Base-by-base conservation (phyloP, 106 monocot species). In the Allium cepa region DNA sequence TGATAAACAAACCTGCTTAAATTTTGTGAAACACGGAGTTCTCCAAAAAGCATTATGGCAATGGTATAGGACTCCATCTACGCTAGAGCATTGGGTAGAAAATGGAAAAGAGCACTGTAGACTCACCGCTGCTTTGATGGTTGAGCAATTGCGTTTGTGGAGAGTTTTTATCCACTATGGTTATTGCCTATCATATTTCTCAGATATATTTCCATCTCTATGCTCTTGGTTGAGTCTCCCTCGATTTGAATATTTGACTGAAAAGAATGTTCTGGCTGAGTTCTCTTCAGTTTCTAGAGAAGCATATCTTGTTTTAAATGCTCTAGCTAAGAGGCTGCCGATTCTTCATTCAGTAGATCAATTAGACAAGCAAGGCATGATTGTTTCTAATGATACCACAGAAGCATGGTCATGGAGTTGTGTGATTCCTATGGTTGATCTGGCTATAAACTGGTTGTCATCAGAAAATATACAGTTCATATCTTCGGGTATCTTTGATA, bases 131-230 rank as follows among this genome's bases (percentile, higher is more conserved):
- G 45, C 67, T 28, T 56, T 99, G 60, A 84, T 90, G 80, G 77
- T 90, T 50, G 87, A 99, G 69, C 87, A 92, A 59, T 73, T 99
- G 63, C 82, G 97, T 46, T 62, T 99, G 11, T 99, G 97, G 97
- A 99, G 80, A 64, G 87, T 90, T 72, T 99, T 82, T 67, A 83
- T 99, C 64, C 61, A 67, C 13, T 87, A 99, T 77, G 92, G 92
- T 12, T 90, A 87, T 77, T 99, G 97, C 66, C 62, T 87, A 68
- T 9, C 76, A 17, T 80, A 78, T 69, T 99, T 92, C 62, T 8
- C 82, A 26, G 97, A 99, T 67, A 83, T 92, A 64, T 99, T 99
- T 69, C 84, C 87, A 50, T 60, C 77, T 28, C 69, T 99, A 68
- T 90, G 84, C 62, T 69, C 79, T 27, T 99, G 92, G 89, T 75